Evolutionary conservation across 306 rosid genomes (phyloP).

Genomic region (Argentina anserina): DNA sequence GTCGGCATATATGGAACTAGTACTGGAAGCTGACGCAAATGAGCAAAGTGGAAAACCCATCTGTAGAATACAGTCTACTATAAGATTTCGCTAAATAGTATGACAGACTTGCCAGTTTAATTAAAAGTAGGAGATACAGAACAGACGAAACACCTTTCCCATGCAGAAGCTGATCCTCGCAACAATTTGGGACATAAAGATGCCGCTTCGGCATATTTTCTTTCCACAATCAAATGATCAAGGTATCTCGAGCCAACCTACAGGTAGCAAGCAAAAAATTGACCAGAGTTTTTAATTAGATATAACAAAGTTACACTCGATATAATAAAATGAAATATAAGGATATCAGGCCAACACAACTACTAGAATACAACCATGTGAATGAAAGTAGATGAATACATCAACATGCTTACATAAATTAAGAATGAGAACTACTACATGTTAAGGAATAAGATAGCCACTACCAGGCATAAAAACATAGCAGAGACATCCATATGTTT

Average conservation of each 20-base stretch:
- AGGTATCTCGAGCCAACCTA: conserved; percentile 97
- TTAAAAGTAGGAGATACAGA: conserved; percentile 12
- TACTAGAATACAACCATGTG: background rate
- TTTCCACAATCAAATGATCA: conserved; percentile 95
- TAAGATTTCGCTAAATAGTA: conserved; percentile 23
- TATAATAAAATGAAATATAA: background rate
- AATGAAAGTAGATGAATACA: background rate
- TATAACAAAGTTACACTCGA: background rate
- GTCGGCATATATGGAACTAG: conserved; percentile 89
- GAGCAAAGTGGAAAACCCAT: conserved; percentile 99
- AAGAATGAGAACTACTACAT: background rate
- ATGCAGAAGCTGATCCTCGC: conserved; percentile 84
- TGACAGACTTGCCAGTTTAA: conserved; percentile 1
- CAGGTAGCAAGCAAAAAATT: conserved; percentile 23
- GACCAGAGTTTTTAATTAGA: conserved; percentile 5
- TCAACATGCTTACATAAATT: background rate
- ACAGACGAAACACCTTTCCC: conserved; percentile 73
- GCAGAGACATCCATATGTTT: background rate
- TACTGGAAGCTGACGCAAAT: conserved; percentile 93
- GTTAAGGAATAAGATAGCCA: background rate
- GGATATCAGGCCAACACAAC: background rate
- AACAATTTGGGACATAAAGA: conserved; percentile 88
- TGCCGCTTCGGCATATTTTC: conserved; percentile 92
- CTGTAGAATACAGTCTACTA: conserved; percentile 40
- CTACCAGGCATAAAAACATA: background rate